A percentile compares a stretch with the other conserved stretches of the same genome.
Conservation (phyloP, 208 protist species). For the Acanthamoeba culbertsoni region DNA sequence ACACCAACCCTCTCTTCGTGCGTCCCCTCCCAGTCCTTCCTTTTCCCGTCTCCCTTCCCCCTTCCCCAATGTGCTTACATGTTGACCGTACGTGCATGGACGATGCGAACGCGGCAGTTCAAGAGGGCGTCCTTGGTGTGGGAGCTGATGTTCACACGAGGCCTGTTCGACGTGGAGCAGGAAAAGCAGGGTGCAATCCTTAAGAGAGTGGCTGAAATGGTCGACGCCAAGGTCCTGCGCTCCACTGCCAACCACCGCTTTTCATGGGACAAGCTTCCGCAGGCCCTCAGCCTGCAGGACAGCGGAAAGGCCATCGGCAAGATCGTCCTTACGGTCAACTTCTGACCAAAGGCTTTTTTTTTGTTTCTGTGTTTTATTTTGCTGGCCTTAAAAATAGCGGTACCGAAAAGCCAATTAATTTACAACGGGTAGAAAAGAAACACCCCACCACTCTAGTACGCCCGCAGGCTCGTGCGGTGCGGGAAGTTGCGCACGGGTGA, state of each 20-base stretch:
- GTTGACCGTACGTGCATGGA: neutral
- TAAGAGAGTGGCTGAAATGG: neutral
- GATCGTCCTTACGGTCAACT: conserved; percentile 47
- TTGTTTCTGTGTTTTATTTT: neutral
- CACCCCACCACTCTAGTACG: neutral
- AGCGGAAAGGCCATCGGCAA: conserved; percentile 52
- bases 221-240: neutral
- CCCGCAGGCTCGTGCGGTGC: neutral
- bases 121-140: conserved; percentile 29
- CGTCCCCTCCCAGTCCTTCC: neutral
- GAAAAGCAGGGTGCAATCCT: conserved; percentile 58
- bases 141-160: neutral
- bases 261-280: neutral
- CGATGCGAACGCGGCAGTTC: neutral
- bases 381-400: too few relatives aligned
- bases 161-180: neutral
- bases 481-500: neutral
- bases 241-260: neutral
- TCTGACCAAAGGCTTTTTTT: neutral
- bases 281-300: conserved; percentile 44
- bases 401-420: too few relatives aligned
- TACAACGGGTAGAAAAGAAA: too few relatives aligned
- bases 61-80: neutral
- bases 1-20: conserved; percentile 10
- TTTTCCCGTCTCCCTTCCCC: neutral